Percentiles rank a stretch among this genome's conserved stretches.
These are phyloP conservation scores for Vachellia collinsii DNA, from an alignment of 306 rosid genomes.

Conservation along the genomic window DNA sequence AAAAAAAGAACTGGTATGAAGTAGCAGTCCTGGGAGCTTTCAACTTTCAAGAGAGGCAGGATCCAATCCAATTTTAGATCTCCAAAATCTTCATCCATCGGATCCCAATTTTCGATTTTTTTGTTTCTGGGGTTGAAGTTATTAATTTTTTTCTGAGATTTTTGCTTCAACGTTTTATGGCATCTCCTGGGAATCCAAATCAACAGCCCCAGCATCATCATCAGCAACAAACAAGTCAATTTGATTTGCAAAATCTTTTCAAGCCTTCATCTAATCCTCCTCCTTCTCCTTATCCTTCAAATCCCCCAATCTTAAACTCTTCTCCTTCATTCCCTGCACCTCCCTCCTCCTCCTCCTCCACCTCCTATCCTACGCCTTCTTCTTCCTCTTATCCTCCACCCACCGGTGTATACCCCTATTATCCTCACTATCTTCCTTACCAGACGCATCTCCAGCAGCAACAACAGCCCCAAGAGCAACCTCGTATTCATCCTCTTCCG, in stretches of 20 bases:
- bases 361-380: conserved; percentile 44
- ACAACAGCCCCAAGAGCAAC: conserved; percentile 36
- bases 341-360: conserved; percentile 41
- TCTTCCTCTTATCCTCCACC: conserved; percentile 77
- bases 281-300: conserved; percentile 20
- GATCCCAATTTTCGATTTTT: conserved; percentile 41
- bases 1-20: conserved; percentile 24
- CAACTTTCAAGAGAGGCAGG: conserved; percentile 3
- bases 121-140: neutral
- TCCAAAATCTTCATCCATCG: conserved; percentile 27
- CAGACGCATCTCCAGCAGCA: conserved; percentile 34
- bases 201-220: conserved; percentile 33
- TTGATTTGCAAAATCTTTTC: conserved; percentile 60
- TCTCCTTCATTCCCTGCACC: conserved; percentile 56
- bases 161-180: conserved; percentile 47
- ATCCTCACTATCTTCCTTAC: conserved; percentile 55
- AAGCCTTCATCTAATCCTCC: conserved; percentile 45
- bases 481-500: conserved; percentile 39
- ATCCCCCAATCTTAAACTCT: conserved; percentile 45
- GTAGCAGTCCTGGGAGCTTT: conserved; percentile 16
- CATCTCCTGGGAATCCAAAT: conserved; percentile 57
- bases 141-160: conserved; percentile 3
- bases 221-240: conserved; percentile 40
- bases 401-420: conserved; percentile 58
- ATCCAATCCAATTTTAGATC: conserved; percentile 46